phyloP scores from a whole-genome alignment of 2,329 filamentous ascomycete species.

The Fusarium pilosicola region DNA sequence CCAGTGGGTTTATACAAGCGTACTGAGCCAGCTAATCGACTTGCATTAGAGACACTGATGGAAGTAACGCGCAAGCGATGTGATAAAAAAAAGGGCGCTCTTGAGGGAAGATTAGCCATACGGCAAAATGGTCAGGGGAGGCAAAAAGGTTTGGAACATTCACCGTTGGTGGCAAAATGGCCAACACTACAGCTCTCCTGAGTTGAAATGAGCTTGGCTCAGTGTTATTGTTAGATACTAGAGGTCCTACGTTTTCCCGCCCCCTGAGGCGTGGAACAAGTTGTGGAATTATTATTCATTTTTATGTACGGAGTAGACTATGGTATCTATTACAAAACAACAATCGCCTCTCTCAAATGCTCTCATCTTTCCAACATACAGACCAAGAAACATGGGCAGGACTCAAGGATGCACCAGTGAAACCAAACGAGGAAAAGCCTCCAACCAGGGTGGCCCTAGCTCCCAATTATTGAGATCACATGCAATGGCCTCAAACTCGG shows the following conservation, averaged over 20 bases:
- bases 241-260: not conserved
- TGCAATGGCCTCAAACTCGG: conserved; percentile 36
- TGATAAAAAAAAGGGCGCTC: accelerated
- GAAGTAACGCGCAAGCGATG: not conserved
- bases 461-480: conserved; percentile 41
- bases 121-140: accelerated
- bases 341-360: not conserved
- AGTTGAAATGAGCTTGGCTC: not conserved
- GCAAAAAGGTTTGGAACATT: not conserved
- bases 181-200: accelerated
- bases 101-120: accelerated
- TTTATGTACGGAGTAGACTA: not conserved
- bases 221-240: accelerated
- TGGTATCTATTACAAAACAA: not conserved
- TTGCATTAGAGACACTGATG: not conserved
- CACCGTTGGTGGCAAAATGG: accelerated
- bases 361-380: not conserved
- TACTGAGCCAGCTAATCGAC: not conserved
- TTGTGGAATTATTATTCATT: not conserved
- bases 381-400: not conserved
- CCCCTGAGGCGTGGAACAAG: not conserved
- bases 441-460: conserved; percentile 35
- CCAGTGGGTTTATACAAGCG: not conserved
- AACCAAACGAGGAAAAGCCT: conserved; percentile 37
- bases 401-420: conserved; percentile 25